phyloP scores from a whole-genome alignment of 202 grass and related monocot genomes.

The Zoysia matrella region DNA sequence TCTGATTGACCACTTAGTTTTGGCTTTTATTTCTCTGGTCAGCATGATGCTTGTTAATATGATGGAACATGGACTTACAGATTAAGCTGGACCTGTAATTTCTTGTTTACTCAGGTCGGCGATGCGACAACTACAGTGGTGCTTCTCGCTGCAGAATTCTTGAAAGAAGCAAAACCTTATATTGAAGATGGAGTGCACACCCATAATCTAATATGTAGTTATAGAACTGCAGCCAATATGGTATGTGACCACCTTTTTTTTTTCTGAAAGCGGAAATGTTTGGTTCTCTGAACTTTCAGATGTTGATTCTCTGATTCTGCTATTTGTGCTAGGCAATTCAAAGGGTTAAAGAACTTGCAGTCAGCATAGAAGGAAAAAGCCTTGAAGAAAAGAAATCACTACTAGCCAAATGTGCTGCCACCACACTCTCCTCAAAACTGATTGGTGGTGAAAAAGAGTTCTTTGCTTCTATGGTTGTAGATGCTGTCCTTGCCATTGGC shows the following conservation, averaged over 20 bases:
- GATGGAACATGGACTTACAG: neutral
- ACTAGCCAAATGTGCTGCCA: conserved; percentile 86
- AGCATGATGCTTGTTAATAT: neutral
- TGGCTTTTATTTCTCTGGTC: neutral
- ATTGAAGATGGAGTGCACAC: conserved; percentile 95
- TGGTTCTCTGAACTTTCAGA: neutral
- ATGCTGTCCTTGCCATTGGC: conserved; percentile 86
- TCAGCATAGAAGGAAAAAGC: conserved; percentile 74
- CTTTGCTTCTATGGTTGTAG: conserved; percentile 88
- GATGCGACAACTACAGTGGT: conserved; percentile 97
- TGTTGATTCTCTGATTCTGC: neutral
- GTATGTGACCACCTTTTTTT: conserved; percentile 41
- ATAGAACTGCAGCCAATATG: conserved; percentile 68
- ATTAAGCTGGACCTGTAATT: neutral
- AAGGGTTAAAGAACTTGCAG: conserved; percentile 83
- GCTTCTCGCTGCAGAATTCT: conserved; percentile 90
- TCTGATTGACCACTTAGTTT: conserved; percentile 20
- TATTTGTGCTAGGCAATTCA: conserved; percentile 66
- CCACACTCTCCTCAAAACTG: conserved; percentile 87
- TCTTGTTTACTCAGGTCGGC: conserved; percentile 76
- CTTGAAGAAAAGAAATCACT: conserved; percentile 65
- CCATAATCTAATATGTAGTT: conserved; percentile 87
- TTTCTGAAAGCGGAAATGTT: neutral
- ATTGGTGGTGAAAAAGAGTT: conserved; percentile 96
- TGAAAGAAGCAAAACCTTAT: conserved; percentile 98